Base-by-base conservation (phyloP, 2,329 filamentous ascomycete genomes). In the Lasiodiplodia sp. region DNA sequence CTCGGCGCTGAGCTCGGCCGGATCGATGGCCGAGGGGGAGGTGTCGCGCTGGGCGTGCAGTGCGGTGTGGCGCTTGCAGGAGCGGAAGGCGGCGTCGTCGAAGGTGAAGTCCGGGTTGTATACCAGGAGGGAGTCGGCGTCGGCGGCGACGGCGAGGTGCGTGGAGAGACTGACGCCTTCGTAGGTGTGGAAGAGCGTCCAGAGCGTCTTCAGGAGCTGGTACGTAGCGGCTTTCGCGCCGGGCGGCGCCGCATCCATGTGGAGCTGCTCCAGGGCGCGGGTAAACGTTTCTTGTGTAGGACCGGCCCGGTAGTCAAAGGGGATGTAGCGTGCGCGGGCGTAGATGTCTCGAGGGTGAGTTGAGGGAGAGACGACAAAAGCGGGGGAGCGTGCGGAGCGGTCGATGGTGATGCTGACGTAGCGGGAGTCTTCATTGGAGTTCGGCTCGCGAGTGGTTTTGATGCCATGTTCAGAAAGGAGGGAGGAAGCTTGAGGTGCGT, bases 31-130 rank as follows among this genome's bases (percentile, higher is more conserved):
- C 73, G 89, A 85, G 4, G 80, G 75, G 4, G 82, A 76, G 31
- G 79, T 78, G 69, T 88, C 84, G 28, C 89, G 84, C 14, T 90
- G 79, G 7, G 78, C 77, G 73, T 91, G 89, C 34, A 92, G 81
- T 57, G 87, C 86, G 51, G 81, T 78, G 70, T 92, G 89, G 1
- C 90, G 86, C n/a, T 84, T 84, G 2, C 83, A 83, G 73, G 86
- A 90, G 67, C 86, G 85, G 78, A 87, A 89, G 0, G 90, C 89
- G 2, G 90, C 89, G 79, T 92, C 89, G 78, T 92, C 91, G 80
- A 92, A 91, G 69, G 87, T 86, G 73, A 92, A 87, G 58, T 83
- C 82, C 0, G 89, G 85, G 49, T 80, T 81, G 38, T 84, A 83
- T 18, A 89, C 79, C 65, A 86, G 81, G 0, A 91, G 72, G 2